These are phyloP conservation scores for Oropetium thomaeum DNA, from an alignment of 176 grass and related monocot genomes.

Conservation along the genomic window DNA sequence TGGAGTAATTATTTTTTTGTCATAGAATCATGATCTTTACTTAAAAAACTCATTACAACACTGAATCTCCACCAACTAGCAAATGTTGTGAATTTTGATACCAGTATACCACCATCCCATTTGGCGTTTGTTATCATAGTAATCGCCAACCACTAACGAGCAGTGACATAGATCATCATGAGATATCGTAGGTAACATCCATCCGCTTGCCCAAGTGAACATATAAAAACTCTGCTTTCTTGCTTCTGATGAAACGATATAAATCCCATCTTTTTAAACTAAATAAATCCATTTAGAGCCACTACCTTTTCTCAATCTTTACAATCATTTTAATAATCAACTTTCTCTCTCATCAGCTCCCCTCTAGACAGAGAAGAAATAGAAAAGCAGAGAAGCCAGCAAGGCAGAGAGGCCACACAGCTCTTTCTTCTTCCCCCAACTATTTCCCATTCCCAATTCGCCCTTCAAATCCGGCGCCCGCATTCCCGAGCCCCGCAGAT, in stretches of 20 bases:
- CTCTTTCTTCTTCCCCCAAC: background rate
- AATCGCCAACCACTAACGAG: too few relatives aligned
- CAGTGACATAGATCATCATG: too few relatives aligned
- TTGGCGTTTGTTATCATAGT: too few relatives aligned
- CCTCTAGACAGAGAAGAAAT: background rate
- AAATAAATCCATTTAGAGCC: background rate
- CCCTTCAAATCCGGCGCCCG: constrained; percentile 43
- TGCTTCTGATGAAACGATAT: background rate
- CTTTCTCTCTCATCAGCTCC: background rate
- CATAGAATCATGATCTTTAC: too few relatives aligned
- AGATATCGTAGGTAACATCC: too few relatives aligned
- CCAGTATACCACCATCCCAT: too few relatives aligned
- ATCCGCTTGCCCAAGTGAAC: background rate
- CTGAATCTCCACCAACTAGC: too few relatives aligned
- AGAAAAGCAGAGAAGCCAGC: constrained; percentile 4
- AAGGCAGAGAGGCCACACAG: background rate
- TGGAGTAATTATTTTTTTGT: too few relatives aligned
- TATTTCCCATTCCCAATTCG: constrained; percentile 44
- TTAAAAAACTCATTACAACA: too few relatives aligned
- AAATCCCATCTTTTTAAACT: background rate
- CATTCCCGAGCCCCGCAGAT: constrained; percentile 41
- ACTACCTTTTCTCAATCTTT: constrained; percentile 7
- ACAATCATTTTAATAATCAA: background rate
- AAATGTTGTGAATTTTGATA: too few relatives aligned
- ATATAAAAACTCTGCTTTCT: background rate